Evolutionary conservation across 768 basidiomycete genomes (phyloP), one percentile per base, ranked within the genome.

Genomic region (Kockovaella imperatae): DNA sequence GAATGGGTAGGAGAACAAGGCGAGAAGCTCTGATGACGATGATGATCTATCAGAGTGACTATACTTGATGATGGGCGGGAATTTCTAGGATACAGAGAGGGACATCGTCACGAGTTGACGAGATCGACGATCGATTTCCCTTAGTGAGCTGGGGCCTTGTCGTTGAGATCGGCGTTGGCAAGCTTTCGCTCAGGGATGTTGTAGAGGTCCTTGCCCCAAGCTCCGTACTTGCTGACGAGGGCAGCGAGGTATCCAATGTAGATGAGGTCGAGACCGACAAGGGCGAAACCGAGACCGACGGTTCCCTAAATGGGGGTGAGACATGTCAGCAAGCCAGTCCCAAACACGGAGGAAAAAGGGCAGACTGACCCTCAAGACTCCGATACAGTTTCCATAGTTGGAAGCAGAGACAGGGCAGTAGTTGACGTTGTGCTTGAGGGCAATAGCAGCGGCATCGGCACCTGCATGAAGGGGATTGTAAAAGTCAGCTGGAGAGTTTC

Each of bases 111-210:
- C n/a, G n/a, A n/a, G n/a, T n/a, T n/a, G n/a, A n/a, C n/a, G n/a
- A n/a, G n/a, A n/a, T n/a, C n/a, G n/a, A n/a, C n/a, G n/a, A n/a
- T n/a, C n/a, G n/a, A n/a, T n/a, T n/a, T 20, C 23, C 35, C 38
- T 53, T 53, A 57, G 32, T 57, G 52, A 17, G 40, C 43, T 20
- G 49, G 50, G 24, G 55, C 46, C 42, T 54, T 59, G 10, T 55
- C 57, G 15, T 45, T 21, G 15, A 52, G 4, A 25, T 59, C 53
- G 43, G 47, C 50, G 47, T 51, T 54, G 38, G 55, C 28, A 17
- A 30, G 26, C n/a, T 35, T 23, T 11, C 30, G 35, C 43, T 28
- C 21, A 34, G 57, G 57, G 44, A 59, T 47, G 39, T 59, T 41
- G 39, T 43, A 28, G n/a, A 59, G 39, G 18, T 49, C 47, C 31